Evolutionary conservation across 106 monocot genomes (phyloP).

Genomic region (Narthecium ossifragum): DNA sequence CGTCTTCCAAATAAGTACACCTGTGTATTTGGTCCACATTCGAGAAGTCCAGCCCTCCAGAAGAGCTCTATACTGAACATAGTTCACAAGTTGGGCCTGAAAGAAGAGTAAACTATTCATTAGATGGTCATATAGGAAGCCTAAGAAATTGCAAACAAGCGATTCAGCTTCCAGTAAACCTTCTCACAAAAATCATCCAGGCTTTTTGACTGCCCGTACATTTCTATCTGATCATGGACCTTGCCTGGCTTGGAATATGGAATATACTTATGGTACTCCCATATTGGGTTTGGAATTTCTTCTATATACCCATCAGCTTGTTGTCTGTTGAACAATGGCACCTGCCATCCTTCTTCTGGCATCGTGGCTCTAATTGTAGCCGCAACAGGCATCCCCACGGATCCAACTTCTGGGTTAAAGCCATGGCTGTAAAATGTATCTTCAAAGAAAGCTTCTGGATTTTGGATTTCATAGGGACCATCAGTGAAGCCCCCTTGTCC

Average conservation of each 20-base stretch:
- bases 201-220: conserved; percentile 66
- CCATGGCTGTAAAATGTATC: conserved; percentile 79
- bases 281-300: conserved; percentile 87
- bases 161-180: conserved; percentile 26
- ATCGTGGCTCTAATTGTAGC: conserved; percentile 92
- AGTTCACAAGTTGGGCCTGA: conserved; percentile 97
- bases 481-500: conserved; percentile 91
- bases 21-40: conserved; percentile 96
- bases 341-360: conserved; percentile 84
- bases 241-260: conserved; percentile 87
- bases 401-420: conserved; percentile 95
- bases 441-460: conserved; percentile 87
- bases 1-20: conserved; percentile 94
- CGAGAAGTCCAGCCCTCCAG: conserved; percentile 88
- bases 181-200: conserved; percentile 98
- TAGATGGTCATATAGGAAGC: not conserved
- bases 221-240: conserved; percentile 85
- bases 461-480: conserved; percentile 93
- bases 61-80: conserved; percentile 91
- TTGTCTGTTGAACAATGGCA: conserved; percentile 69
- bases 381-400: conserved; percentile 91
- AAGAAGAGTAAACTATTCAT: conserved; percentile 1
- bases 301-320: conserved; percentile 54
- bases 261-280: conserved; percentile 98
- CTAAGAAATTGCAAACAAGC: not conserved